Percentiles rank a stretch among this genome's conserved stretches.
These are phyloP conservation scores for Botrytis cinerea DNA, from an alignment of 2,329 filamentous ascomycete genomes.

Conservation along the genomic window DNA sequence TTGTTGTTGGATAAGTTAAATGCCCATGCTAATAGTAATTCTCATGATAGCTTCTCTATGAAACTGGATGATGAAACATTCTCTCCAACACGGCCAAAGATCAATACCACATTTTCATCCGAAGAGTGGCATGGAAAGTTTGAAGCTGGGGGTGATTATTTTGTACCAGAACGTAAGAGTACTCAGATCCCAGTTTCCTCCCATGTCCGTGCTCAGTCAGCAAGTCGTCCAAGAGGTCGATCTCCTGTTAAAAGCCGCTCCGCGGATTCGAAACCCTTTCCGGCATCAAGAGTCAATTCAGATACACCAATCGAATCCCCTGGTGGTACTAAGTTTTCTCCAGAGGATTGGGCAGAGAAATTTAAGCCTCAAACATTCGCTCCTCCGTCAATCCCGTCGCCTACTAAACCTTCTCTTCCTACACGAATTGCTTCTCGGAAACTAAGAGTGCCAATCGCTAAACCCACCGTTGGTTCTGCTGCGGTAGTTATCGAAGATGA, in stretches of 20 bases:
- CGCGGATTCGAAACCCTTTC: constrained; percentile 28
- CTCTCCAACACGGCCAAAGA: constrained; percentile 45
- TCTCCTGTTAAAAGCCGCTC: constrained; percentile 40
- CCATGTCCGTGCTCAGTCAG: constrained; percentile 36
- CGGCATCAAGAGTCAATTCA: constrained; percentile 21
- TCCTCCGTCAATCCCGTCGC: constrained; percentile 30
- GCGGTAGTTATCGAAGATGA: constrained; percentile 38
- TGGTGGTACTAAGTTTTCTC: constrained; percentile 38
- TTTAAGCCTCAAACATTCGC: constrained; percentile 42
- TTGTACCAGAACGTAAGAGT: constrained; percentile 35
- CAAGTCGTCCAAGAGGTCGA: constrained; percentile 35
- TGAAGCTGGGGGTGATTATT: constrained; percentile 39
- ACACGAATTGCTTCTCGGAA: constrained; percentile 30
- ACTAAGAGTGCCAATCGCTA: constrained; percentile 29
- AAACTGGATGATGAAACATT: constrained; percentile 49
- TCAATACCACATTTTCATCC: constrained; percentile 61
- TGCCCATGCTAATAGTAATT: constrained; percentile 33
- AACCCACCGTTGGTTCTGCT: constrained; percentile 38
- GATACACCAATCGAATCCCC: constrained; percentile 37
- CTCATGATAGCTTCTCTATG: constrained; percentile 45
- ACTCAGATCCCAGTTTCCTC: constrained; percentile 24
- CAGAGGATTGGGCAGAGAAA: constrained; percentile 38
- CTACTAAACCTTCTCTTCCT: constrained; percentile 22
- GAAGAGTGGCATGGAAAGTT: constrained; percentile 48
- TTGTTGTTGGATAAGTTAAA: constrained; percentile 22